Percentiles rank a stretch among this genome's conserved stretches.
Conservation (phyloP, 805 yeast genomes). For the Candida gorgasii region DNA sequence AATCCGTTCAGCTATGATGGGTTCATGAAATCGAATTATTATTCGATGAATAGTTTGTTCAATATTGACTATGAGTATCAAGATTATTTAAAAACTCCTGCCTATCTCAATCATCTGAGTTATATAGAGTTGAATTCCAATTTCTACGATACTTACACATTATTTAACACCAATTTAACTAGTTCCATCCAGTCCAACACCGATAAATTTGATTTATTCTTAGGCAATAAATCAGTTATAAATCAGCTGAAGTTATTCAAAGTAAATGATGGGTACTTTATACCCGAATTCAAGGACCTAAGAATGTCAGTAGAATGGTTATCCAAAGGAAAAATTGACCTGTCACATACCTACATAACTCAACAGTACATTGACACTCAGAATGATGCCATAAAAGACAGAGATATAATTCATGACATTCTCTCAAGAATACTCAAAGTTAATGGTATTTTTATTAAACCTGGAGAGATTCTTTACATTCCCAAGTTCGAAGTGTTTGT, state of each 20-base stretch:
- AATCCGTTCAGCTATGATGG: conserved; percentile 22
- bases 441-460: conserved; percentile 32
- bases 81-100: conserved; percentile 45
- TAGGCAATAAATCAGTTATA: conserved; percentile 30
- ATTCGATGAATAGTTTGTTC: conserved; percentile 44
- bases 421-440: conserved; percentile 29
- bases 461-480: conserved; percentile 13
- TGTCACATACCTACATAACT: conserved; percentile 10
- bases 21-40: conserved; percentile 38
- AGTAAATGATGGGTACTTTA: conserved; percentile 24
- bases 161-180: conserved; percentile 19
- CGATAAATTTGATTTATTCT: conserved; percentile 22
- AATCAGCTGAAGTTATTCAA: conserved; percentile 6
- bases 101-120: conserved; percentile 29
- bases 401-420: conserved; percentile 10
- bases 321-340: conserved; percentile 40
- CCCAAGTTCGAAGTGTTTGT: conserved; percentile 4
- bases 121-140: conserved; percentile 29
- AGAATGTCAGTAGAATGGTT: conserved; percentile 50
- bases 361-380: conserved; percentile 17
- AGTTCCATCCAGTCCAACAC: conserved; percentile 27
- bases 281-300: conserved; percentile 42
- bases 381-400: neutral
- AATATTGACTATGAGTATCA: conserved; percentile 42
- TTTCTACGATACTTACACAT: conserved; percentile 30